These are phyloP conservation scores for Aspergillus neoniger DNA, from an alignment of 2,329 filamentous ascomycete genomes.

Conservation along the genomic window DNA sequence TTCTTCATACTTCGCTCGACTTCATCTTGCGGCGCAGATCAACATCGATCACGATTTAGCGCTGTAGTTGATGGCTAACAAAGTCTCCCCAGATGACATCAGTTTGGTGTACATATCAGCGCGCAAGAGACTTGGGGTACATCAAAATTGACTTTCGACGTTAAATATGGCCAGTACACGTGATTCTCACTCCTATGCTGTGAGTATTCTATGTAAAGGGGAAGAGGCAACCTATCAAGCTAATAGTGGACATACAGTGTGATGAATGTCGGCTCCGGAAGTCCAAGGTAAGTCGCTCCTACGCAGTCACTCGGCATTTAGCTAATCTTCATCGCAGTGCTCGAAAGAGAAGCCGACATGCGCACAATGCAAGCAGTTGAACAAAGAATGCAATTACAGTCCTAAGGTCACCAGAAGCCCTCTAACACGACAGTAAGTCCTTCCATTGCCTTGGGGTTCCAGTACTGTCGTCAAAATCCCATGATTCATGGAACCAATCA, in stretches of 20 bases:
- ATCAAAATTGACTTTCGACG: slow-evolving; percentile 24
- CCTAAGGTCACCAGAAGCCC: slow-evolving; percentile 45
- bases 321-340: slow-evolving; percentile 30
- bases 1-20: slow-evolving; percentile 1
- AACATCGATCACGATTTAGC: background rate
- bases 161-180: slow-evolving; percentile 43
- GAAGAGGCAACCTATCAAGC: slow-evolving; percentile 1
- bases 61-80: slow-evolving; percentile 23
- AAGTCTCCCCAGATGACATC: slow-evolving; percentile 32
- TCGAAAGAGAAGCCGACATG: slow-evolving; percentile 46
- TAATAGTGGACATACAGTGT: slow-evolving; percentile 29
- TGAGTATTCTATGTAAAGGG: slow-evolving; percentile 27
- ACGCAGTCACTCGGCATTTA: background rate
- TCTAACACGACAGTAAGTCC: slow-evolving; percentile 44
- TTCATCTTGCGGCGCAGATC: background rate
- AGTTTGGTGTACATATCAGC: slow-evolving; percentile 34
- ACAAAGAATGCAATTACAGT: slow-evolving; percentile 46
- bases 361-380: slow-evolving; percentile 42
- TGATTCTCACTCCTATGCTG: slow-evolving; percentile 45
- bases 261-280: slow-evolving; percentile 45
- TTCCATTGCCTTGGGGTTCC: background rate
- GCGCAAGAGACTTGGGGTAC: slow-evolving; percentile 30
- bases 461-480: background rate
- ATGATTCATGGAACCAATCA: slow-evolving; percentile 17
- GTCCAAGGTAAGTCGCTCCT: slow-evolving; percentile 34